phyloP scores from a whole-genome alignment of 768 basidiomycete genomes.

The Podaxis sp. region DNA sequence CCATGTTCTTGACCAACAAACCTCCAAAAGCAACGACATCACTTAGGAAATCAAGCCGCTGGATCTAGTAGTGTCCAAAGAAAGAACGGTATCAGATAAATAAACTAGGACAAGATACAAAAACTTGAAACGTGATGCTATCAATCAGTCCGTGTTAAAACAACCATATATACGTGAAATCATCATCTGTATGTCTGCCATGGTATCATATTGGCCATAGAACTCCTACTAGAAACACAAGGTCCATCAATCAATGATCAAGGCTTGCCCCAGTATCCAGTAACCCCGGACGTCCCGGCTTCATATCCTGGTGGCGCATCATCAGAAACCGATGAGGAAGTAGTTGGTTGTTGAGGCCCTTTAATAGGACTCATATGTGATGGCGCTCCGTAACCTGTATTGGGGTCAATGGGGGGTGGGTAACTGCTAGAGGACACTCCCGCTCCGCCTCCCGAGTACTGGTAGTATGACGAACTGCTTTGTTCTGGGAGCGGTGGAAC shows the following conservation, averaged over 20 bases:
- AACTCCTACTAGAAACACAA: neutral
- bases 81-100: neutral
- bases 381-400: slow-evolving; percentile 23
- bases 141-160: neutral
- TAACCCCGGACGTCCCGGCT: slow-evolving; percentile 42
- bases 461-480: slow-evolving; percentile 22
- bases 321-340: slow-evolving; percentile 26
- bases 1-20: slow-evolving; percentile 39
- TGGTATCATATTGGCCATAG: too few species aligned
- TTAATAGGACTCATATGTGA: slow-evolving; percentile 38
- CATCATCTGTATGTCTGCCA: neutral
- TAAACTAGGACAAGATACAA: neutral
- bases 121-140: neutral
- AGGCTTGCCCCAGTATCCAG: slow-evolving; percentile 56
- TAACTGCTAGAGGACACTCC: slow-evolving; percentile 28
- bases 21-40: slow-evolving; percentile 5
- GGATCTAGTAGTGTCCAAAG: neutral
- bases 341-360: slow-evolving; percentile 41
- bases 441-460: slow-evolving; percentile 14
- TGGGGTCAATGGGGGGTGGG: slow-evolving; percentile 42
- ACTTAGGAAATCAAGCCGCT: neutral
- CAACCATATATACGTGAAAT: neutral
- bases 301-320: slow-evolving; percentile 74
- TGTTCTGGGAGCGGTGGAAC: slow-evolving; percentile 41
- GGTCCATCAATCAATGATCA: slow-evolving; percentile 13